Percentiles rank a stretch among this genome's conserved stretches.
These are phyloP conservation scores for Aspergillus sclerotiicarbonarius DNA, from an alignment of 495 filamentous ascomycete species.

Conservation along the genomic window DNA sequence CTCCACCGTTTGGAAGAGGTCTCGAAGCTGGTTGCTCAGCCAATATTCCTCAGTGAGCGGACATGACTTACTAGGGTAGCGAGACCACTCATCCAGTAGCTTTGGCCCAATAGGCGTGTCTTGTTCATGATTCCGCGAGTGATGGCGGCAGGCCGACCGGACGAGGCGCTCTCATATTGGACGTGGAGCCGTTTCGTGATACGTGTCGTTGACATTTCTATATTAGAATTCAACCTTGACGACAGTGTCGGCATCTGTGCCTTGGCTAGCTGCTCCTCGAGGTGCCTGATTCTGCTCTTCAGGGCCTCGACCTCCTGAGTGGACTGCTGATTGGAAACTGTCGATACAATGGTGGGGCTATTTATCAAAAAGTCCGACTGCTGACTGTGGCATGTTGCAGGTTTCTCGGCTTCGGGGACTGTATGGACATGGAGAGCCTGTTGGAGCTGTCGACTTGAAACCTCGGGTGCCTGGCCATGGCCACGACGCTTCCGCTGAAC, in stretches of 20 bases:
- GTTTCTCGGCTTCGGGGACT: background rate
- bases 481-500: conserved; percentile 13
- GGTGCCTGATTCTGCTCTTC: conserved; percentile 36
- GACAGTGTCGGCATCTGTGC: conserved; percentile 7
- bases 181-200: conserved; percentile 29
- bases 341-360: conserved; percentile 27
- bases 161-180: conserved; percentile 22
- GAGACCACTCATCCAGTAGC: conserved; percentile 50
- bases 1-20: conserved; percentile 38
- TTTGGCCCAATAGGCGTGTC: conserved; percentile 53
- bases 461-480: background rate
- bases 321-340: conserved; percentile 28
- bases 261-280: conserved; percentile 42
- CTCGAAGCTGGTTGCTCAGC: conserved; percentile 31
- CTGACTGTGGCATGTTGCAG: conserved; percentile 8
- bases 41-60: background rate
- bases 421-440: background rate
- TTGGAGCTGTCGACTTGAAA: background rate
- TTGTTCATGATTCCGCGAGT: conserved; percentile 50
- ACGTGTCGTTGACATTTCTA: conserved; percentile 25
- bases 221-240: conserved; percentile 21
- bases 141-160: conserved; percentile 24
- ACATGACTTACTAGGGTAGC: conserved; percentile 35
- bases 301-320: conserved; percentile 36
- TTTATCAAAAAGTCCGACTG: conserved; percentile 15